Percentiles rank a stretch among this genome's conserved stretches.
phyloP scores from a whole-genome alignment of 2,329 filamentous ascomycete genomes.

The Shiraia bambusicola region DNA sequence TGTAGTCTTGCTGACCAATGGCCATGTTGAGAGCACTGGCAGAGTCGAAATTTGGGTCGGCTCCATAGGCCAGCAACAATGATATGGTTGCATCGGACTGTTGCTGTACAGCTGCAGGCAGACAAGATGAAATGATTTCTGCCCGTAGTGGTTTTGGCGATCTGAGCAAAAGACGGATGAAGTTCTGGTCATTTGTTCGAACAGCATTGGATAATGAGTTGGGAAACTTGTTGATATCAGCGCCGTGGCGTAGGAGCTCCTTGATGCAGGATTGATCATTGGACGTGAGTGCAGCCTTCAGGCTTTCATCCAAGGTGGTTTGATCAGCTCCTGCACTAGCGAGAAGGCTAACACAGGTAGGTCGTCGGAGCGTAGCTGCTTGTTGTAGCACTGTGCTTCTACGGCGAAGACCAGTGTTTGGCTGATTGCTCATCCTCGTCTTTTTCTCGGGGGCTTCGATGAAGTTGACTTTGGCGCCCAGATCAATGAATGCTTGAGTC shows the following conservation, averaged over 20 bases:
- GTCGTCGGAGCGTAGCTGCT: constrained; percentile 33
- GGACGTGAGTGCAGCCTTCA: constrained; percentile 35
- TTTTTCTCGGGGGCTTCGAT: constrained; percentile 22
- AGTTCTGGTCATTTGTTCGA: constrained; percentile 32
- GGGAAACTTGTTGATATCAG: constrained; percentile 35
- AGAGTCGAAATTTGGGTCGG: constrained; percentile 40
- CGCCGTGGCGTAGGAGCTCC: constrained; percentile 39
- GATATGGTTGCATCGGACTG: constrained; percentile 31
- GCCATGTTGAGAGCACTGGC: constrained; percentile 36
- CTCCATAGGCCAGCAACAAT: constrained; percentile 36
- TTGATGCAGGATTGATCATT: constrained; percentile 37
- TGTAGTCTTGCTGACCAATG: constrained; percentile 34
- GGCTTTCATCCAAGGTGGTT: constrained; percentile 35
- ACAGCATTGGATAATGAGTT: constrained; percentile 36
- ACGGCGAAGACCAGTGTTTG: constrained; percentile 26
- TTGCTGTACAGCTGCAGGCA: constrained; percentile 36
- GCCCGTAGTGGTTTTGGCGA: constrained; percentile 35
- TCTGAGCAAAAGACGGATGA: constrained; percentile 32
- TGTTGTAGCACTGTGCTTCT: constrained; percentile 41
- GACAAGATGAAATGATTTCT: constrained; percentile 36
- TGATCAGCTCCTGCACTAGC: constrained; percentile 40
- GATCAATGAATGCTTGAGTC: constrained; percentile 36
- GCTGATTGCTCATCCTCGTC: constrained; percentile 14
- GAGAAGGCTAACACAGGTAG: constrained; percentile 34
- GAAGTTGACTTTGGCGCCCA: constrained; percentile 40